Evolutionary conservation across 371 early-diverging fungal species (phyloP).

Genomic region (Mortierella sp.): DNA sequence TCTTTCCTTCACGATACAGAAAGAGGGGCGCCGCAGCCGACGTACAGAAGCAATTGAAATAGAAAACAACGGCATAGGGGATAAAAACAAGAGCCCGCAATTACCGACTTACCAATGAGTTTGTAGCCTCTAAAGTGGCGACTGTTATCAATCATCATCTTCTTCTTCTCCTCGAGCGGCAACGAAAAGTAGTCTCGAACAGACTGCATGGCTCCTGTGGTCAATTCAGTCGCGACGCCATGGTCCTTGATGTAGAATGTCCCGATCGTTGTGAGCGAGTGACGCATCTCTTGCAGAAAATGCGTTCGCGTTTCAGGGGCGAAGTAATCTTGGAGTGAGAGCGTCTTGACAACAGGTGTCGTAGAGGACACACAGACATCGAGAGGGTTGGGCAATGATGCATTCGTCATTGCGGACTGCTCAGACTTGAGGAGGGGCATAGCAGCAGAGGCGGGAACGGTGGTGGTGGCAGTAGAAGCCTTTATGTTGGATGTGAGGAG

Average conservation of each 20-base stretch:
- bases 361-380: neutral
- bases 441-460: neutral
- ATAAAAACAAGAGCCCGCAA: slow-evolving; percentile 10
- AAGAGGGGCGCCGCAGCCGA: neutral
- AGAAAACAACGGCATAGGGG: neutral
- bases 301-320: slow-evolving; percentile 30
- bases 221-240: slow-evolving; percentile 59
- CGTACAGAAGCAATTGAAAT: neutral
- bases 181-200: slow-evolving; percentile 65
- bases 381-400: neutral
- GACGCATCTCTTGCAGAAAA: slow-evolving; percentile 66
- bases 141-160: slow-evolving; percentile 67
- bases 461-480: neutral
- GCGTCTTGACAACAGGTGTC: slow-evolving; percentile 21
- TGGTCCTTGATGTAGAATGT: slow-evolving; percentile 75
- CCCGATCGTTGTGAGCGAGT: slow-evolving; percentile 68
- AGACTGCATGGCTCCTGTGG: slow-evolving; percentile 54
- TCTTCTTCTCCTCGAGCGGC: slow-evolving; percentile 70
- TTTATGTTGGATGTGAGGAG: neutral
- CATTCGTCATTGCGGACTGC: neutral
- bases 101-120: slow-evolving; percentile 54
- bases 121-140: slow-evolving; percentile 77
- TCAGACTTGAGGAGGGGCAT: slow-evolving; percentile 1
- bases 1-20: neutral
- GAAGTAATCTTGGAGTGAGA: slow-evolving; percentile 36